Conservation (phyloP, 768 basidiomycete genomes). For the Tulasnella sp. region DNA sequence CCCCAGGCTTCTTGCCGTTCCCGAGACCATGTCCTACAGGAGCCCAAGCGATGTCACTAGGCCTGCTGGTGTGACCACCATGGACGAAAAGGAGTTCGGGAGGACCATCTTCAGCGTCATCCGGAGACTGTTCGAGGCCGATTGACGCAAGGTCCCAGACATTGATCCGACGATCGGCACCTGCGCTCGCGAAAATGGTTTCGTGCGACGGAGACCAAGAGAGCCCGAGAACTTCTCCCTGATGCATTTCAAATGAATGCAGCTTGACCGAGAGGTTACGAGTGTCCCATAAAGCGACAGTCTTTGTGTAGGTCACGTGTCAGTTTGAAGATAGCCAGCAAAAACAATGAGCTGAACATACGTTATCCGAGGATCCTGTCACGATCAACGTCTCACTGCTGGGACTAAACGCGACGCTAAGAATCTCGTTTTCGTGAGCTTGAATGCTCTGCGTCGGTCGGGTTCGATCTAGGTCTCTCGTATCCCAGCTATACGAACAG, state of each 20-base stretch:
- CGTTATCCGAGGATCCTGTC: slow-evolving; percentile 93
- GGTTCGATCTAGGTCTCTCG: slow-evolving; percentile 53
- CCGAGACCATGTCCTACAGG: slow-evolving; percentile 39
- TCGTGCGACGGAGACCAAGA: slow-evolving; percentile 93
- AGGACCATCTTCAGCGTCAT: slow-evolving; percentile 97
- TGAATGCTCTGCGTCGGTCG: slow-evolving; percentile 70
- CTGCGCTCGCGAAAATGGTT: slow-evolving; percentile 91
- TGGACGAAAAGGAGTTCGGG: slow-evolving; percentile 95
- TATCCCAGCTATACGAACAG: slow-evolving; percentile 63
- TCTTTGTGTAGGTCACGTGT: slow-evolving; percentile 47
- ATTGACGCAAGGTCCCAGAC: slow-evolving; percentile 92
- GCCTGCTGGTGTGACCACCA: slow-evolving; percentile 87
- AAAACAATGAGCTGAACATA: slow-evolving; percentile 38
- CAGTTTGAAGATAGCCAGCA: background rate
- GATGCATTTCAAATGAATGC: slow-evolving; percentile 89
- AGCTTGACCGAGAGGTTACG: slow-evolving; percentile 58
- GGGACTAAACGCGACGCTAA: slow-evolving; percentile 87
- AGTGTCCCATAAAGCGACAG: slow-evolving; percentile 79
- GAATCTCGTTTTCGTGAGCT: slow-evolving; percentile 88
- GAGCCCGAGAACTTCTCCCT: slow-evolving; percentile 89
- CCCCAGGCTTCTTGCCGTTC: slow-evolving; percentile 34
- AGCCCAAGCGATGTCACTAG: slow-evolving; percentile 96
- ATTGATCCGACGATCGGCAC: slow-evolving; percentile 88
- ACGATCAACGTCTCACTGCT: slow-evolving; percentile 71
- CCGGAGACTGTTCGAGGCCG: slow-evolving; percentile 93